A percentile compares a stretch with the other conserved stretches of the same genome.
These are phyloP conservation scores for Aspergillus heteromorphus DNA, from an alignment of 495 filamentous ascomycete genomes.

Conservation along the genomic window DNA sequence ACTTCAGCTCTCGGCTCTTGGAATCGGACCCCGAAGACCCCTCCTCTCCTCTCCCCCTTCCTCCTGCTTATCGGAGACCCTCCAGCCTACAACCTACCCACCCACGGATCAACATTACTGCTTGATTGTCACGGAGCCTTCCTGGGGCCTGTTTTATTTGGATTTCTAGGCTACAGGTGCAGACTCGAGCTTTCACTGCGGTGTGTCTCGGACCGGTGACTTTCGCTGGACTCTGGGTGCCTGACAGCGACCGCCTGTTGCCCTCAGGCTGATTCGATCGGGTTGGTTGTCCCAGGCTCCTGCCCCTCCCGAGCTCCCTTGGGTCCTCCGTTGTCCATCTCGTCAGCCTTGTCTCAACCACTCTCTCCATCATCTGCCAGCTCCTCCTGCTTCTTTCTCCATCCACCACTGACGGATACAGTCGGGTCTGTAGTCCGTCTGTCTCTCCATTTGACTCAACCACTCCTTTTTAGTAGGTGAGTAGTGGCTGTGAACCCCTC, in stretches of 20 bases:
- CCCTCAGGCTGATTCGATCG: conserved; percentile 19
- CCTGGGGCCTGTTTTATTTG: background rate
- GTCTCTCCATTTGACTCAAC: background rate
- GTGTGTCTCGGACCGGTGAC: background rate
- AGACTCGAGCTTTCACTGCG: background rate
- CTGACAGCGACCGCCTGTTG: conserved; percentile 14
- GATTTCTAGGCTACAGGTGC: background rate
- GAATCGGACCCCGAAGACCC: background rate
- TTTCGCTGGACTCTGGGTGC: conserved; percentile 7
- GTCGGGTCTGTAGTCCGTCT: background rate
- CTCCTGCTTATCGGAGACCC: background rate
- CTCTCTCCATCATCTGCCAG: background rate
- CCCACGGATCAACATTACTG: background rate
- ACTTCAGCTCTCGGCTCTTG: background rate
- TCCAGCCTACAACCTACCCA: background rate
- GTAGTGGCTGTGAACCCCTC: background rate
- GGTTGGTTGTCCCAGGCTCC: conserved; percentile 5
- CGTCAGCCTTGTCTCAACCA: background rate
- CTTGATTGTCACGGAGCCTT: background rate
- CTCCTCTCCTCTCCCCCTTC: conserved; percentile 8
- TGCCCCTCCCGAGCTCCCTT: conserved; percentile 22
- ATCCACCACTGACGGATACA: background rate
- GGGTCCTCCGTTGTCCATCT: background rate
- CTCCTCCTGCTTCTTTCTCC: background rate
- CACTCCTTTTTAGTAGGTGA: background rate